A percentile compares a stretch with the other conserved stretches of the same genome.
Conservation (phyloP, 1,284 basidiomycete species). For the Melampsora occidentalis region DNA sequence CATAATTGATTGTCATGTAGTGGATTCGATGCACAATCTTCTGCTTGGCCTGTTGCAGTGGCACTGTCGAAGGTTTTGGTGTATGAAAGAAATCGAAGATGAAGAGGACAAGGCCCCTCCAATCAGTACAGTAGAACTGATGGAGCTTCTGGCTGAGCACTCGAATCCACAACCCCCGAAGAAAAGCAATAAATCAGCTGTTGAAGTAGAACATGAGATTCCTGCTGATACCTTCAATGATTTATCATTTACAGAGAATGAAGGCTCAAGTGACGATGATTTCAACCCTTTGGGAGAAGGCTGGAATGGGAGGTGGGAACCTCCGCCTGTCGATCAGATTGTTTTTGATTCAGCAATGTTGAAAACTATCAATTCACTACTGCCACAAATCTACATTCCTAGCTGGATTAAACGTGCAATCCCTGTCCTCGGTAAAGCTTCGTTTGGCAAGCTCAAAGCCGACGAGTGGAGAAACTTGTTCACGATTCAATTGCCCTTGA, state of each 20-base stretch:
- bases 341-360: neutral
- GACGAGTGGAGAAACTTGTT: conserved; percentile 25
- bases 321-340: neutral
- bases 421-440: conserved; percentile 32
- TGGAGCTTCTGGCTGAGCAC: neutral
- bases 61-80: neutral
- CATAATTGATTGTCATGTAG: neutral
- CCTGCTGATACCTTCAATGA: too few species aligned
- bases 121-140: too few species aligned
- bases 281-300: neutral
- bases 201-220: too few species aligned
- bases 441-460: conserved; percentile 30
- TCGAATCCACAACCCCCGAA: too few species aligned
- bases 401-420: conserved; percentile 26
- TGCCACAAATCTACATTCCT: conserved; percentile 3
- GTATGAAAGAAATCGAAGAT: neutral
- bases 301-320: neutral
- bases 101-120: neutral
- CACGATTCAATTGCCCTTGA: conserved; percentile 23
- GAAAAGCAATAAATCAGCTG: too few species aligned
- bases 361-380: neutral
- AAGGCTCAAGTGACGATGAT: neutral
- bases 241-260: too few species aligned
- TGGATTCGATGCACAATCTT: neutral
- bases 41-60: neutral